Evolutionary conservation across 139 green algal species (phyloP).

Genomic region (Chlamydomonas schloesseri): DNA sequence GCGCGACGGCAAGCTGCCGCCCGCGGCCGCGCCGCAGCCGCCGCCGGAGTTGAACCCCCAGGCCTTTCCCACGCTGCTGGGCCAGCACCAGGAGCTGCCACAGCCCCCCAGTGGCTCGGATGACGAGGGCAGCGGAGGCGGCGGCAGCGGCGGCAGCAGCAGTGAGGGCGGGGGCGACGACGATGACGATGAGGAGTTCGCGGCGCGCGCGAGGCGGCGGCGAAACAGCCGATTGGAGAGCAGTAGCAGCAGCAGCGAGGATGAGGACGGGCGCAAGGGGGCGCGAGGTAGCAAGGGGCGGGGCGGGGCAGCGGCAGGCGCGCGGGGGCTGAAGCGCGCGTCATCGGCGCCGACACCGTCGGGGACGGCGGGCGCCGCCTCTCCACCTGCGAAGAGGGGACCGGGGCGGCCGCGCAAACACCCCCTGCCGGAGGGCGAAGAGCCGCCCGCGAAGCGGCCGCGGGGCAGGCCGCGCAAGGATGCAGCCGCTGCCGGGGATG

Average conservation of each 20-base stretch:
- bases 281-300: no score
- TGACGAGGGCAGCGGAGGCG: background rate
- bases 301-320: no score
- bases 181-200: background rate
- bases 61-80: background rate
- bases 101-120: background rate
- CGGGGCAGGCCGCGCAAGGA: background rate
- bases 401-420: constrained; percentile 21
- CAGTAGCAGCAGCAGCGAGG: background rate
- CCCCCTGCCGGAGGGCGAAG: background rate
- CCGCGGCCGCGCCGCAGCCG: background rate
- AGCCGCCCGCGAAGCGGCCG: constrained; percentile 9
- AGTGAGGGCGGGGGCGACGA: background rate
- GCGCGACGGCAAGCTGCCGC: background rate
- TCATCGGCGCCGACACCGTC: no score
- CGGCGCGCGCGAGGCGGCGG: background rate
- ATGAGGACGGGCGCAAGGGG: background rate
- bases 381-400: background rate
- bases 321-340: no score
- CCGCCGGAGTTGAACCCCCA: background rate
- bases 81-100: background rate
- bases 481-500: background rate
- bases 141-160: background rate
- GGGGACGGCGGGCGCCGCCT: no score
- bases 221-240: background rate